These are phyloP conservation scores for Podospora didyma DNA, from an alignment of 495 filamentous ascomycete genomes.

Conservation along the genomic window DNA sequence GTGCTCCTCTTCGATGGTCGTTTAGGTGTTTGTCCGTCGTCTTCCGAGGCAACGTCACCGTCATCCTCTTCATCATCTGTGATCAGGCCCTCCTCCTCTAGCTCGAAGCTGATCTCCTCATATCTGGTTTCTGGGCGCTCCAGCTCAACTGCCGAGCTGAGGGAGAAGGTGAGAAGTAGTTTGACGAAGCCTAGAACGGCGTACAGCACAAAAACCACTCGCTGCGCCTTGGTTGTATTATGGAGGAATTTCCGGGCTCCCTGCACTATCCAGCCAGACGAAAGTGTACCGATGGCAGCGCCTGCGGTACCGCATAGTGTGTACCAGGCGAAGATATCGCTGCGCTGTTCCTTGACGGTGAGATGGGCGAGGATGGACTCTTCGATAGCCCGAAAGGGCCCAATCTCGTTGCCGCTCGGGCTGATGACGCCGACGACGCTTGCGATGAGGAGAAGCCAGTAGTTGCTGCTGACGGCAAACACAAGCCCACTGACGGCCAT, in stretches of 20 bases:
- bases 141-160: constrained; percentile 62
- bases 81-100: constrained; percentile 47
- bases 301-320: constrained; percentile 66
- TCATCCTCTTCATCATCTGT: constrained; percentile 21
- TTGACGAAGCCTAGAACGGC: constrained; percentile 65
- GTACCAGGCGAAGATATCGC: constrained; percentile 84
- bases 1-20: no score
- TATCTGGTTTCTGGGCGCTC: constrained; percentile 20
- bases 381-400: constrained; percentile 81
- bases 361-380: constrained; percentile 72
- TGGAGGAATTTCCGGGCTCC: constrained; percentile 46
- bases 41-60: neutral
- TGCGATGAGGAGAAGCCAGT: constrained; percentile 68
- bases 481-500: constrained; percentile 66
- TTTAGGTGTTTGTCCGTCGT: no score
- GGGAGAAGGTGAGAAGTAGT: constrained; percentile 50
- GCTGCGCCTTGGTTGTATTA: constrained; percentile 58
- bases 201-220: constrained; percentile 66
- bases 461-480: constrained; percentile 66
- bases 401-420: constrained; percentile 76
- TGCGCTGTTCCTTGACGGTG: constrained; percentile 53
- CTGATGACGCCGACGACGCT: constrained; percentile 81
- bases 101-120: neutral
- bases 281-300: constrained; percentile 60
- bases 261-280: constrained; percentile 62